These are phyloP conservation scores for Cercospora brassicicola DNA, from an alignment of 2,329 filamentous ascomycete species.

Conservation along the genomic window DNA sequence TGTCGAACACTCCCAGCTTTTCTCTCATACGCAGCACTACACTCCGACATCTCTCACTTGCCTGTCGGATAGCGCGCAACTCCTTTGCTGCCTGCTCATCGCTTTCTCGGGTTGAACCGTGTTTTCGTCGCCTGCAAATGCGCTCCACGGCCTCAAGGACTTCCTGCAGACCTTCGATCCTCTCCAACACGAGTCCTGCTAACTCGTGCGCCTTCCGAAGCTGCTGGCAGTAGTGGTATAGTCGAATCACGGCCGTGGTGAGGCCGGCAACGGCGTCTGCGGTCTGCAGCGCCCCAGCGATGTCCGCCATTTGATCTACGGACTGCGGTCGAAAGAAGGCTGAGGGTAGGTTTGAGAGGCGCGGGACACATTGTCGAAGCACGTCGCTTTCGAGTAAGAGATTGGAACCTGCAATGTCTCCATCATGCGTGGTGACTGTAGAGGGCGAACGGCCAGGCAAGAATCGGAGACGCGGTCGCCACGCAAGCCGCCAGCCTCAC, in stretches of 20 bases:
- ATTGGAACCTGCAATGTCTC: background rate
- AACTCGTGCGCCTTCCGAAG: background rate
- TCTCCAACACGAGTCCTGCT: background rate
- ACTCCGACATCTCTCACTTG: background rate
- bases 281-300: background rate
- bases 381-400: background rate
- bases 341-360: background rate
- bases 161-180: background rate
- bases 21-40: background rate
- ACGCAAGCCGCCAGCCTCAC: background rate
- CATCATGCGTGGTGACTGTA: background rate
- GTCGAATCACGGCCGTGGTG: constrained; percentile 1
- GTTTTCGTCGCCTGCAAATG: background rate
- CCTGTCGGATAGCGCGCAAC: background rate
- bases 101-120: background rate
- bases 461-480: background rate
- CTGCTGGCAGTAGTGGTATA: constrained; percentile 5
- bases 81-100: background rate
- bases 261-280: constrained; percentile 4
- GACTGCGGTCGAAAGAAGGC: background rate
- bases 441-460: background rate
- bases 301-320: background rate
- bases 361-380: background rate
- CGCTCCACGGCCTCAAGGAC: background rate
- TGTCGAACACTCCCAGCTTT: background rate